Percentiles rank a stretch among this genome's conserved stretches.
phyloP scores from a whole-genome alignment of 148 eudicot species.

The Rhododendron simsii region DNA sequence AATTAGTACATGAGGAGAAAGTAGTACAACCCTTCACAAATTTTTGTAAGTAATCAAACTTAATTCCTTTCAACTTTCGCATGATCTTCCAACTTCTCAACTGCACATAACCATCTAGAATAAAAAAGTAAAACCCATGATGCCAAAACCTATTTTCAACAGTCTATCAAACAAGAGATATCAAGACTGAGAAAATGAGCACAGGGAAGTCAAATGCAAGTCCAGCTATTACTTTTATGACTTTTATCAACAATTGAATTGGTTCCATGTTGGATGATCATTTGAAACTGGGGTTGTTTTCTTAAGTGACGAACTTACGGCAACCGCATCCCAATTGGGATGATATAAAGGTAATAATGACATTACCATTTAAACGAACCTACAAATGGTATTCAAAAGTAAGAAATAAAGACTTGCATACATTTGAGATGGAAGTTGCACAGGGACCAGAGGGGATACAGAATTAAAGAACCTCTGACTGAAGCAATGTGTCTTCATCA shows the following conservation, averaged over 20 bases:
- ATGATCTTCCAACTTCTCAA: not conserved
- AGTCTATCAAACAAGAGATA: not conserved
- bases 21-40: not conserved
- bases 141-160: not conserved
- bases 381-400: not conserved
- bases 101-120: not conserved
- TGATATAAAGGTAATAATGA: not conserved
- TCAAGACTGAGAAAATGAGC: too few species aligned
- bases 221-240: not conserved
- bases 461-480: constrained; percentile 33
- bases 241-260: not conserved
- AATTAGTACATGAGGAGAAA: not conserved
- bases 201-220: not conserved
- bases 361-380: not conserved
- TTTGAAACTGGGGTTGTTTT: not conserved
- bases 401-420: constrained; percentile 16
- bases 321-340: not conserved
- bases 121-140: not conserved
- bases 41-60: not conserved
- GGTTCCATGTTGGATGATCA: not conserved
- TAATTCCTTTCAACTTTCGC: not conserved
- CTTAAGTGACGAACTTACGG: not conserved
- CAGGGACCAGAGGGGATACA: constrained; percentile 33
- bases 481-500: constrained; percentile 45
- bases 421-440: constrained; percentile 62